phyloP scores from a whole-genome alignment of 2,329 filamentous ascomycete genomes.

The Fusarium goolgardi region DNA sequence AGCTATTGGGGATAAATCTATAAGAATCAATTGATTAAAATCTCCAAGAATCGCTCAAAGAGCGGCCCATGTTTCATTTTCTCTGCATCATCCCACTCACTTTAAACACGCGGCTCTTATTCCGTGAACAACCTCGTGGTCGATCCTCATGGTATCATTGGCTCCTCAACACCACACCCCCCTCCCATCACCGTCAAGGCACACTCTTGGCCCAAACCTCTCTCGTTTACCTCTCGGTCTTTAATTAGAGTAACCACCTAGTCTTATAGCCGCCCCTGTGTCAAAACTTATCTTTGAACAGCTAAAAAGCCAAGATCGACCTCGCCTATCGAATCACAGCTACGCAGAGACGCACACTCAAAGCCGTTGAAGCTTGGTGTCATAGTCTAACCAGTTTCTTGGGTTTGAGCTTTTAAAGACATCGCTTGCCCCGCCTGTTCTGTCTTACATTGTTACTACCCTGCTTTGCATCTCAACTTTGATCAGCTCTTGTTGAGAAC shows the following conservation, averaged over 20 bases:
- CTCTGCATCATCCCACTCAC: not conserved
- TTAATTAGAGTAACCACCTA: not conserved
- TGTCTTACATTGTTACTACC: not conserved
- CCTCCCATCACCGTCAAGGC: not conserved
- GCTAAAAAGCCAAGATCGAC: constrained; percentile 16
- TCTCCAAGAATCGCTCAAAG: not conserved
- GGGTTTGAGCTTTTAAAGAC: constrained; percentile 24
- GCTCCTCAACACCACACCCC: constrained; percentile 9
- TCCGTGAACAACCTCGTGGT: constrained; percentile 36
- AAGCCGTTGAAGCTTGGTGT: constrained; percentile 3
- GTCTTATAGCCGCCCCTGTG: not conserved
- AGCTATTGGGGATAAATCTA: rapidly evolving
- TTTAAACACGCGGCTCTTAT: constrained; percentile 19
- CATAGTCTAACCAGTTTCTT: constrained; percentile 31
- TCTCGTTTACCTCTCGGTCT: constrained; percentile 2
- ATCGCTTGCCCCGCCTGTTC: not conserved
- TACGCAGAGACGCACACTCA: constrained; percentile 35
- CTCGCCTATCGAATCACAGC: constrained; percentile 40
- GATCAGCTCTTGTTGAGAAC: constrained; percentile 15
- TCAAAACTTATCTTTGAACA: constrained; percentile 5
- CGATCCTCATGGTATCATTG: constrained; percentile 34
- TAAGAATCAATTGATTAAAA: not conserved
- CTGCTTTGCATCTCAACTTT: constrained; percentile 7
- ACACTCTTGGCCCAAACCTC: constrained; percentile 2
- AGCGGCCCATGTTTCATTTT: not conserved